Evolutionary conservation across 805 yeast genomes (phyloP), one percentile per base, ranked within the genome.

Genomic region (Pichia nanzhaoensis): DNA sequence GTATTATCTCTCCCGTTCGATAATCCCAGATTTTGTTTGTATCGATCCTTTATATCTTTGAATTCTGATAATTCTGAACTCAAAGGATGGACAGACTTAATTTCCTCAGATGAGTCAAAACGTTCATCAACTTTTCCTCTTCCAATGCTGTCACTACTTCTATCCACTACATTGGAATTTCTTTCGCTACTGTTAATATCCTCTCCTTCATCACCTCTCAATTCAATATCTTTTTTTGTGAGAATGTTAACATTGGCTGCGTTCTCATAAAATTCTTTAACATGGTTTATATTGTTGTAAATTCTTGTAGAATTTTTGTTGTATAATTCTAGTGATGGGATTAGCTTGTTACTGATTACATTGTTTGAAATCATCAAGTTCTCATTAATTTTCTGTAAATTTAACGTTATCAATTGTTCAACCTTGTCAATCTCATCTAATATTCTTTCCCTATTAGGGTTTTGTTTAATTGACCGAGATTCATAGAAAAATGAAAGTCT

Each of bases 331-430:
- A 88, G 73, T 12, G 77, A 69, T 2, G 95, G 95, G 28, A 85
- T 69, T 27, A 88, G 71, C 35, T 73, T 72, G 49, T 82, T 83
- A 39, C 79, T 78, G 21, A 89, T 77, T 30, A 81, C 73, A 38
- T 78, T 72, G 58, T 84, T 86, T 18, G 90, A 78, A 37, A 73
- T 69, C 12, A 83, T 74, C 41, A 88, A 70, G 56, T 86, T 82
- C 39, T 78, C 73, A 64, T 88, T 95, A 20, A 89, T 84, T 39
- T 80, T 82, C 60, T 87, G 96, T 39, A 89, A 65, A 5, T 80
- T 77, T 43, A 83, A 61, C 0, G 95, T 86, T 35, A 86, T 84
- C 56, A 81, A 84, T 59, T 84, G 95, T 55, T 88, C 95, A 37
- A 86, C 61, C 54, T 77, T 70, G 55, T 87, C 95, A 56, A 82